These are phyloP conservation scores for Fusarium ramigenum DNA, from an alignment of 2,329 filamentous ascomycete species.

Conservation along the genomic window DNA sequence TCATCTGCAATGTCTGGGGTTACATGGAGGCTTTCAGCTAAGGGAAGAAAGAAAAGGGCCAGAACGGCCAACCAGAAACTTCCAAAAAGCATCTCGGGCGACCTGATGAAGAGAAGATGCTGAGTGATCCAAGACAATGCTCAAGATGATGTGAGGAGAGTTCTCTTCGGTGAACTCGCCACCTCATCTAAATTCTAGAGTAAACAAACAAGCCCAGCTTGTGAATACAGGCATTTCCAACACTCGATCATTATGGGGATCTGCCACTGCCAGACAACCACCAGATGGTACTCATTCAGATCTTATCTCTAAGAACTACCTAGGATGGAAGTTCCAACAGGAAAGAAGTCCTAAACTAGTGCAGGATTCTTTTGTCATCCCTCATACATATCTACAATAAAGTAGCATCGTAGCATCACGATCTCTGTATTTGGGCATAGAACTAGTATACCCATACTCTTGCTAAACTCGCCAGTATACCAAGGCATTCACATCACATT, in stretches of 20 bases:
- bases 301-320: neutral
- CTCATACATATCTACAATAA: neutral
- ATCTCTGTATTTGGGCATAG: neutral
- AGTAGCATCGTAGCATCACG: neutral
- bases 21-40: neutral
- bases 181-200: neutral
- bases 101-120: neutral
- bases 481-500: neutral
- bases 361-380: neutral
- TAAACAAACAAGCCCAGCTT: neutral
- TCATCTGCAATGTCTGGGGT: neutral
- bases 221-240: neutral
- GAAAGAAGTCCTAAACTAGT: no score
- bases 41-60: neutral
- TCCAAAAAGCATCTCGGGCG: neutral
- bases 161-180: neutral
- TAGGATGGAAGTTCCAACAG: neutral
- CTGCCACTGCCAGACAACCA: constrained; percentile 9
- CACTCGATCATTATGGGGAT: neutral
- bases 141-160: neutral
- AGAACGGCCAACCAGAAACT: neutral
- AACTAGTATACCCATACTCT: neutral
- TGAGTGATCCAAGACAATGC: neutral
- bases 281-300: neutral
- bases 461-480: neutral